phyloP scores from a whole-genome alignment of 108 stramenopile species.

The Skeletonema marinoi region DNA sequence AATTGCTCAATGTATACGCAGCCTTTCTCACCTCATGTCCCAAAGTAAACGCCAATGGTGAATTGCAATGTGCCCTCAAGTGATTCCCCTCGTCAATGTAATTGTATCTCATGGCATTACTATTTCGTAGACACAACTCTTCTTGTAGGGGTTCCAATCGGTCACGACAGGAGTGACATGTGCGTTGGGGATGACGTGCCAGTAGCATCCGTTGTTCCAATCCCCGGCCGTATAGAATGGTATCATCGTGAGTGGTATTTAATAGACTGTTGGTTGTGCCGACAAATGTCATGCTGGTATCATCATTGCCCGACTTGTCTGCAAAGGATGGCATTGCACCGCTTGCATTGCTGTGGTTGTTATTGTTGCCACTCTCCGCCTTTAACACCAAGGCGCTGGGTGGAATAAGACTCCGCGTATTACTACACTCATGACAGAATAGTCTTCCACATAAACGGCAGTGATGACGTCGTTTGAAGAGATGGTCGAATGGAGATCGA shows the following conservation, averaged over 20 bases:
- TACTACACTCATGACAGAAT: conserved; percentile 75
- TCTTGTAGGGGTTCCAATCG: conserved; percentile 69
- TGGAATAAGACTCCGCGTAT: conserved; percentile 68
- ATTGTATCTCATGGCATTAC: conserved; percentile 86
- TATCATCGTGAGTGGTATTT: conserved; percentile 32
- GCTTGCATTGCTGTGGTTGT: conserved; percentile 34
- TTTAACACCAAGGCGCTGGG: conserved; percentile 72
- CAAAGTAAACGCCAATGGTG: conserved; percentile 86
- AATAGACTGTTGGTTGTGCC: background rate
- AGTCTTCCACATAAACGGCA: conserved; percentile 87
- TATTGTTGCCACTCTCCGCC: conserved; percentile 37
- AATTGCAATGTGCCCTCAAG: conserved; percentile 63
- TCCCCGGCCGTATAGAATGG: conserved; percentile 69
- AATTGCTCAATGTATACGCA: conserved; percentile 84
- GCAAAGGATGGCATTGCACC: background rate
- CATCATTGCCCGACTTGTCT: background rate
- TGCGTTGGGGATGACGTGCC: conserved; percentile 70
- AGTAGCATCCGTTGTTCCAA: conserved; percentile 68
- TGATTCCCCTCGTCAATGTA: conserved; percentile 78
- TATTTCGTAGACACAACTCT: conserved; percentile 65
- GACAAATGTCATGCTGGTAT: conserved; percentile 10
- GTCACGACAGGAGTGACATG: conserved; percentile 60
- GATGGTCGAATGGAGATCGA: conserved; percentile 53
- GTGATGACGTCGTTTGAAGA: conserved; percentile 83
- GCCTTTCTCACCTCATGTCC: conserved; percentile 92